Conservation (phyloP, 1,284 basidiomycete species). For the Ceratobasidium theobromae region DNA sequence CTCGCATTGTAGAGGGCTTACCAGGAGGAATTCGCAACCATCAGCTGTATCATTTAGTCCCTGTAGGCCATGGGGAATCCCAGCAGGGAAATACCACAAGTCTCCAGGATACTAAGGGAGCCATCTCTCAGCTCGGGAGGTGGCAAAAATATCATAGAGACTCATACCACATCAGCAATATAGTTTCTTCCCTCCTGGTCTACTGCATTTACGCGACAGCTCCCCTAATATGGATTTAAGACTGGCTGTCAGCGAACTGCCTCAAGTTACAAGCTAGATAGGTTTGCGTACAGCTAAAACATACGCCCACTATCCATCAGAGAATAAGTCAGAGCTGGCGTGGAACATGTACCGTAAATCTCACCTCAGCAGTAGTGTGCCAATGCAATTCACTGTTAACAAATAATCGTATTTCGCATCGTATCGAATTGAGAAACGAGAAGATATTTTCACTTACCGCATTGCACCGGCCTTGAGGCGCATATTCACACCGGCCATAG, state of each 20-base stretch:
- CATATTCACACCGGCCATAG: constrained; percentile 70
- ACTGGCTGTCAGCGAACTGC: neutral
- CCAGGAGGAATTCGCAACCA: constrained; percentile 69
- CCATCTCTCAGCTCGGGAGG: constrained; percentile 15
- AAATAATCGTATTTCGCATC: constrained; percentile 36
- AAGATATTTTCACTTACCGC: constrained; percentile 47
- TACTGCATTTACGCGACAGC: constrained; percentile 61
- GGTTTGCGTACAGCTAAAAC: constrained; percentile 36
- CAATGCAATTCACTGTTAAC: constrained; percentile 41
- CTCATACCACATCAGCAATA: constrained; percentile 56
- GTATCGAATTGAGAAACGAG: neutral
- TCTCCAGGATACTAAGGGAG: constrained; percentile 28
- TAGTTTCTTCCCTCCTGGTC: constrained; percentile 64
- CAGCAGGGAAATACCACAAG: constrained; percentile 67
- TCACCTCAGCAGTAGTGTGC: constrained; percentile 39
- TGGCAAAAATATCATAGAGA: constrained; percentile 59
- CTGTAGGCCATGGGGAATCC: constrained; percentile 66
- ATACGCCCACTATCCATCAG: neutral
- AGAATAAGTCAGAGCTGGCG: constrained; percentile 38
- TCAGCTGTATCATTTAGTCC: constrained; percentile 57
- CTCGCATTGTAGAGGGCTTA: constrained; percentile 41
- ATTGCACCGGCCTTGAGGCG: constrained; percentile 63
- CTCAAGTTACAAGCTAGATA: neutral
- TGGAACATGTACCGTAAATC: neutral
- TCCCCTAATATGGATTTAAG: constrained; percentile 48